Evolutionary conservation across 371 early-diverging fungal species (phyloP), one percentile per base, ranked within the genome.

Genomic region (Vairimorpha apis): DNA sequence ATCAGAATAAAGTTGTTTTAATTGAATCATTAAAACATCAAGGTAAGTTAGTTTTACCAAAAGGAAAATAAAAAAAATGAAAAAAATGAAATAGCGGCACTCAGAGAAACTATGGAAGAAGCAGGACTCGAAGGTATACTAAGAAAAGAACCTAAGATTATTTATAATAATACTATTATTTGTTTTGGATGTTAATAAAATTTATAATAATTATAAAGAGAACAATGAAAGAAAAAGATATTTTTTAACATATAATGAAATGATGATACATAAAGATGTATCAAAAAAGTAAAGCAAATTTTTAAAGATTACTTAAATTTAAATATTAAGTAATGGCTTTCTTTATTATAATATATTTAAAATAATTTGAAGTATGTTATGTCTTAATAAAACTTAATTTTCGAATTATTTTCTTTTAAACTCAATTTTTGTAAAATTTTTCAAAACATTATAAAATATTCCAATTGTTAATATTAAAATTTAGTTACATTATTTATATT

Each of bases 81-180:
- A 60, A 66, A 18, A 14, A 38, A 38, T 21, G 55, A 55, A 65
- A 64, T 76, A 14, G 65, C 80, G 38, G 83, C 83, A 25, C 47
- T 58, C 60, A 74, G 78, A 72, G 83, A 82, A 44, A 72, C 81
- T 0, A 0, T 72, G 13, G 83, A 82, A 67, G 83, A 82, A 56
- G 44, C 51, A 5, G 83, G 83, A 27, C 12, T 69, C 10, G 69
- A 66, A 47, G 81, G 83, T 3, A 51, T 37, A 12, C 51, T 77
- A 32, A 18, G 23, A n/a, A 16, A 1, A 5, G 13, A 37, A 27
- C 4, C 2, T n/a, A 29, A 27, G 3, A 21, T 14, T n/a, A 21
- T 8, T 3, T 7, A 45, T 29, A 33, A 58, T 29, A 30, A 29
- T 13, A 14, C 10, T 23, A 3, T 55, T 33, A n/a, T 70, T 29